These are phyloP conservation scores for Cyclocybe cylindracea DNA, from an alignment of 768 basidiomycete genomes.

Conservation along the genomic window DNA sequence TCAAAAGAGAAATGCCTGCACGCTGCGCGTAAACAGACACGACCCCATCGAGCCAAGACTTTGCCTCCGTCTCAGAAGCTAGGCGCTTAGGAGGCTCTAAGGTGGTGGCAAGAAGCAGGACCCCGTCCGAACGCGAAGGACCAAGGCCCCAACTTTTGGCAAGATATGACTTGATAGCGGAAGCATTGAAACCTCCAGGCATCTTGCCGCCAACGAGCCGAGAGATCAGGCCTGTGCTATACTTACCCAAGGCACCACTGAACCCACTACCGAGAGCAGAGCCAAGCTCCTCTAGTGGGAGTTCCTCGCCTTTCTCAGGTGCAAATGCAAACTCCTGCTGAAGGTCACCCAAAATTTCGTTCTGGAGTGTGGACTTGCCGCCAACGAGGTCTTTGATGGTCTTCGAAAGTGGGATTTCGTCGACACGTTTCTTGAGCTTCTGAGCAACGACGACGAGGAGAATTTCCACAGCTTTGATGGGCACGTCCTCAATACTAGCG, in stretches of 20 bases:
- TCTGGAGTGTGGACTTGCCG: conserved; percentile 98
- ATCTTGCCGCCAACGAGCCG: conserved; percentile 94
- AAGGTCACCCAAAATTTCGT: conserved; percentile 96
- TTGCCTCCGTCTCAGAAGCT: conserved; percentile 87
- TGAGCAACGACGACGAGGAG: conserved; percentile 90
- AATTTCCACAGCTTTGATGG: conserved; percentile 89
- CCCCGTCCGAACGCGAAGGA: conserved; percentile 83
- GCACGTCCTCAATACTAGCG: conserved; percentile 82
- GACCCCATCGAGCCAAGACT: conserved; percentile 88
- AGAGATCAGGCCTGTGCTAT: conserved; percentile 86
- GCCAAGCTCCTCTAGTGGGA: conserved; percentile 95
- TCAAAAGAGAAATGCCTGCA: conserved; percentile 80
- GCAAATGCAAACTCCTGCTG: conserved; percentile 94
- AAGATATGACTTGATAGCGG: conserved; percentile 86
- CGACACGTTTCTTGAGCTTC: conserved; percentile 94
- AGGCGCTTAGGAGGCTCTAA: conserved; percentile 95
- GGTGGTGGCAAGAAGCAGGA: conserved; percentile 87
- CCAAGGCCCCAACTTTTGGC: conserved; percentile 97
- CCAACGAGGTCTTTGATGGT: conserved; percentile 98
- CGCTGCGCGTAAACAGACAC: conserved; percentile 86
- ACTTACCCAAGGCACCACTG: conserved; percentile 88
- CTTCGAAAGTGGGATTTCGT: conserved; percentile 88
- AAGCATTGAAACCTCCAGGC: conserved; percentile 97
- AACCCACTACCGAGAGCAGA: conserved; percentile 80
- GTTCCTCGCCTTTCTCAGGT: conserved; percentile 97